phyloP scores from a whole-genome alignment of 371 early-diverging fungal genomes.

The Rhizopus microsporus region DNA sequence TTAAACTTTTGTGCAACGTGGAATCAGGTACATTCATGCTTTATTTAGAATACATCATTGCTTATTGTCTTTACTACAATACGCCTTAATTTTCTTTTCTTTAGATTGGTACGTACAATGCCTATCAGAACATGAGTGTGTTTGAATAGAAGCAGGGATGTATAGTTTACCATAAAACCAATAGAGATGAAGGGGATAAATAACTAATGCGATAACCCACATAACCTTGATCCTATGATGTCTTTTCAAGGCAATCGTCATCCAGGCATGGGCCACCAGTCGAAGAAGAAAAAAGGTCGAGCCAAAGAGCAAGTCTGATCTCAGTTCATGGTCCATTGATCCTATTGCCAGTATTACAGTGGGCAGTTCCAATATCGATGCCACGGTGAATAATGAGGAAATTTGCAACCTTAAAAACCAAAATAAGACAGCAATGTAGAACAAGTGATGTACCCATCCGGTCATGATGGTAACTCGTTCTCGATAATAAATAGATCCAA shows the following conservation, averaged over 20 bases:
- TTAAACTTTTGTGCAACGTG: no score
- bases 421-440: constrained; percentile 37
- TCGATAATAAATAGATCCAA: constrained; percentile 52
- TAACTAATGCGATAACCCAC: constrained; percentile 20
- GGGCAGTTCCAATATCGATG: constrained; percentile 42
- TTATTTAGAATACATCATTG: no score
- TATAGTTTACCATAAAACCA: constrained; percentile 46
- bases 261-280: constrained; percentile 45
- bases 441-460: constrained; percentile 57
- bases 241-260: constrained; percentile 30
- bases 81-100: no score
- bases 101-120: no score
- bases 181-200: constrained; percentile 44
- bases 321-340: constrained; percentile 24
- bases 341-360: constrained; percentile 43
- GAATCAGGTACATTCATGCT: no score
- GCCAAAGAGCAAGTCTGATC: constrained; percentile 44
- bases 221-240: constrained; percentile 19
- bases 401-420: constrained; percentile 29
- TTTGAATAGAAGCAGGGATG: background rate
- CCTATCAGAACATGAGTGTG: background rate
- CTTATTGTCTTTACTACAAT: no score
- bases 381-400: constrained; percentile 33
- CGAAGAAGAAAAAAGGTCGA: constrained; percentile 33
- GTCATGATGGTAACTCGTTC: constrained; percentile 49